Evolutionary conservation across 352 stramenopile genomes (phyloP), one percentile per base, ranked within the genome.

Genomic region (Plasmopara viticola): DNA sequence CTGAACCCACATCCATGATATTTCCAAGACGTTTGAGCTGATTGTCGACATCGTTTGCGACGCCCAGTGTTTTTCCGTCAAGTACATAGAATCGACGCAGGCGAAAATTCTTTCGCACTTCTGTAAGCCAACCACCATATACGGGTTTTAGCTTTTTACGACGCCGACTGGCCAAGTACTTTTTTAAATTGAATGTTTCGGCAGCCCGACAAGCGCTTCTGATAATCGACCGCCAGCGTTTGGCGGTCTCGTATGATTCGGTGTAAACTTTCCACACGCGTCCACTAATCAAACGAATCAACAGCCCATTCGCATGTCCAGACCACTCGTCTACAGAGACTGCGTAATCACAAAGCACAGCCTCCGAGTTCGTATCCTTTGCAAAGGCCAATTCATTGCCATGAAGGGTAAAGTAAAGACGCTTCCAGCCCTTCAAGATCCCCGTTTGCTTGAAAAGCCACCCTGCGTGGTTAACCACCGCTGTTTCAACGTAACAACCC

Each of bases 381-480:
- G 81, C 62, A 43, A 77, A 90, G 9, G 70, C 75, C 50, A 94
- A 43, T 47, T 94, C 81, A 6, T 70, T 47, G 12, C 81, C 81
- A 29, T 94, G 84, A 6, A 94, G 58, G 25, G 81, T 92, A 28
- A 90, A 84, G 50, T 90, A 92, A 33, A 89, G 53, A 2, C 76
- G 81, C 58, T 88, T 92, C 79, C 79, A 90, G 20, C 62, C 66
- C 59, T 90, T 90, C 72, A 94, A 86, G 45, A 92, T 46, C 6
- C 84, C 84, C 9, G 64, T 54, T 28, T 89, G 81, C 56, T 90
- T 90, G 53, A 70, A 80, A 28, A 94, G 56, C 81, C 81, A 94
- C 5, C 84, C 84, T 10, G 81, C 81, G 56, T 90, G 64, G 62
- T 94, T 94, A 8, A 62, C 58, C 25, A 84, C 56, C 5, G 78